Conservation (phyloP, 2,329 filamentous ascomycete genomes). For the Penicillium sp. region DNA sequence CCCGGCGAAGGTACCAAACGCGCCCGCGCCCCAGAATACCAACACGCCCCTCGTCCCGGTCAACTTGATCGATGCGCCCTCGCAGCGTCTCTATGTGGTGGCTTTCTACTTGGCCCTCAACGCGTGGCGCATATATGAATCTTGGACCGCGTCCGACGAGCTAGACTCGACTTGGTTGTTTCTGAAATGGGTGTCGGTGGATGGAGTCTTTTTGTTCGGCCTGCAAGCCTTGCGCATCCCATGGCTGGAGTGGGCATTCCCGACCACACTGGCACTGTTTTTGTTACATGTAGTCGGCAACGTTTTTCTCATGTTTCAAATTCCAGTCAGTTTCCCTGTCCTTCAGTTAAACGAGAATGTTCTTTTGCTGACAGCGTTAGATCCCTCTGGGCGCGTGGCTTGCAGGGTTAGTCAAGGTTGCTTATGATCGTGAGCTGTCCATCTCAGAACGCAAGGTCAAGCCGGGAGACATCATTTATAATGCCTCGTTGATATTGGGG, state of each 20-base stretch:
- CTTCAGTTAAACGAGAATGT: not conserved
- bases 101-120: slow-evolving; percentile 74
- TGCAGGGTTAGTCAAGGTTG: slow-evolving; percentile 69
- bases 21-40: slow-evolving; percentile 17
- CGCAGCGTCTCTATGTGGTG: slow-evolving; percentile 83
- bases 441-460: slow-evolving; percentile 94
- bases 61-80: slow-evolving; percentile 80
- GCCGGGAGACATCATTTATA: slow-evolving; percentile 81
- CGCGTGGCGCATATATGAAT: slow-evolving; percentile 86
- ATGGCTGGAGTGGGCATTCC: slow-evolving; percentile 89
- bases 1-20: slow-evolving; percentile 19
- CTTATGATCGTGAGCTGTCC: slow-evolving; percentile 90
- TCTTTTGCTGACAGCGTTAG: slow-evolving; percentile 37
- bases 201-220: slow-evolving; percentile 82
- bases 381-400: slow-evolving; percentile 74
- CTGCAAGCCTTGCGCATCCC: slow-evolving; percentile 87
- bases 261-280: slow-evolving; percentile 69
- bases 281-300: slow-evolving; percentile 70
- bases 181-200: slow-evolving; percentile 88
- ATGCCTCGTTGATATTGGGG: slow-evolving; percentile 88
- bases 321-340: slow-evolving; percentile 58
- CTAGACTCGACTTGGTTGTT: slow-evolving; percentile 87
- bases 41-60: slow-evolving; percentile 72
- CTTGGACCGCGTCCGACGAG: slow-evolving; percentile 74
- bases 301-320: slow-evolving; percentile 88